These are phyloP conservation scores for Penicillium flavigenum DNA, from an alignment of 495 filamentous ascomycete species.

Conservation along the genomic window DNA sequence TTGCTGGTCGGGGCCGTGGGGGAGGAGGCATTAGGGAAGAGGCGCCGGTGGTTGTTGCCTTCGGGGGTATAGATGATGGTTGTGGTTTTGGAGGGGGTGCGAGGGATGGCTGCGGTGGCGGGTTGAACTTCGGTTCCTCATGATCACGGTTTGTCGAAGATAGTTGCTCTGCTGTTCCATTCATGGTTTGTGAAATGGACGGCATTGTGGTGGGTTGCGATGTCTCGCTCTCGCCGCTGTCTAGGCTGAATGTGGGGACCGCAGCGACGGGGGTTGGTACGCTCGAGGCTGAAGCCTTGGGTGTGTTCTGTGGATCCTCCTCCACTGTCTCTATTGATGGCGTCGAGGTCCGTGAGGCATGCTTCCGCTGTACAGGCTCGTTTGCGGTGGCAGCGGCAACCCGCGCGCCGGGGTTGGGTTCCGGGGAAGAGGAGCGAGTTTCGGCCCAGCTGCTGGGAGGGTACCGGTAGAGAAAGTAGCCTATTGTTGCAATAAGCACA, in stretches of 20 bases:
- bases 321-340: slow-evolving; percentile 18
- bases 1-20: slow-evolving; percentile 29
- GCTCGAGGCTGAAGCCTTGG: slow-evolving; percentile 43
- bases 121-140: slow-evolving; percentile 9
- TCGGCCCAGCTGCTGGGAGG: slow-evolving; percentile 29
- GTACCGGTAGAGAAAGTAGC: slow-evolving; percentile 36
- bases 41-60: slow-evolving; percentile 17
- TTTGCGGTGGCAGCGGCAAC: slow-evolving; percentile 14
- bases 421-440: slow-evolving; percentile 19
- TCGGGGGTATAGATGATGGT: slow-evolving; percentile 11
- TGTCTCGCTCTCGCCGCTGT: slow-evolving; percentile 16
- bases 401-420: slow-evolving; percentile 23
- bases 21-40: slow-evolving; percentile 43
- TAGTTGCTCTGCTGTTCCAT: slow-evolving; percentile 11
- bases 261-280: slow-evolving; percentile 27
- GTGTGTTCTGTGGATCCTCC: slow-evolving; percentile 45
- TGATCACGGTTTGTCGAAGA: slow-evolving; percentile 11
- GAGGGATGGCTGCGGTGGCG: slow-evolving; percentile 23
- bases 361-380: slow-evolving; percentile 8
- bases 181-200: slow-evolving; percentile 11
- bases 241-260: slow-evolving; percentile 37
- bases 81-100: slow-evolving; percentile 18
- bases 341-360: slow-evolving; percentile 11
- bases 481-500: slow-evolving; percentile 34
- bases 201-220: slow-evolving; percentile 11